These are phyloP conservation scores for Kodamaea neixiangensis DNA, from an alignment of 805 yeast species.

Conservation along the genomic window DNA sequence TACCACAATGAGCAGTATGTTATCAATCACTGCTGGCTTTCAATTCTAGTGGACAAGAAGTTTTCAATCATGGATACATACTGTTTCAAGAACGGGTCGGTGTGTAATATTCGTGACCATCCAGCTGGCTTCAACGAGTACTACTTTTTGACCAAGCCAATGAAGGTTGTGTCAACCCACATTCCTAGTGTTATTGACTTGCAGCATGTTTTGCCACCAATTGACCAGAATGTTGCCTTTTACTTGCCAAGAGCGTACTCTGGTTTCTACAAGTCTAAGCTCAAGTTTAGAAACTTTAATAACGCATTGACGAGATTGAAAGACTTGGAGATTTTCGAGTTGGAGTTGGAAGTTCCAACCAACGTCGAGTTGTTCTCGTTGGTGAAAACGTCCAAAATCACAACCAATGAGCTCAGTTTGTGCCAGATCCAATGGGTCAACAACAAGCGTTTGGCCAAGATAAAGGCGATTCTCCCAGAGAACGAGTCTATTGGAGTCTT, in stretches of 20 bases:
- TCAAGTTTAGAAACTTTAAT: constrained; percentile 66
- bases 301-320: constrained; percentile 71
- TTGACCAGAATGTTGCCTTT: constrained; percentile 75
- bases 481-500: constrained; percentile 68
- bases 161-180: constrained; percentile 77
- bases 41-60: constrained; percentile 71
- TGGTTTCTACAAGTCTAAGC: constrained; percentile 61
- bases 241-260: constrained; percentile 88
- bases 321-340: constrained; percentile 78
- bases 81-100: constrained; percentile 32
- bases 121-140: constrained; percentile 45
- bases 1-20: constrained; percentile 52
- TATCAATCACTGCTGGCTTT: constrained; percentile 87
- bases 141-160: constrained; percentile 79
- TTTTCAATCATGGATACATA: constrained; percentile 75
- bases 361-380: constrained; percentile 68
- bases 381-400: constrained; percentile 52
- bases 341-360: constrained; percentile 69
- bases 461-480: constrained; percentile 81
- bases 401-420: constrained; percentile 56
- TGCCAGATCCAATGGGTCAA: constrained; percentile 79
- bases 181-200: constrained; percentile 76
- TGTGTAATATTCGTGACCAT: constrained; percentile 32
- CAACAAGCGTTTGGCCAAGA: constrained; percentile 60
- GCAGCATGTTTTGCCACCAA: constrained; percentile 85